Evolutionary conservation across 2,329 filamentous ascomycete genomes (phyloP).

Genomic region (Colletotrichum neosansevieriae): DNA sequence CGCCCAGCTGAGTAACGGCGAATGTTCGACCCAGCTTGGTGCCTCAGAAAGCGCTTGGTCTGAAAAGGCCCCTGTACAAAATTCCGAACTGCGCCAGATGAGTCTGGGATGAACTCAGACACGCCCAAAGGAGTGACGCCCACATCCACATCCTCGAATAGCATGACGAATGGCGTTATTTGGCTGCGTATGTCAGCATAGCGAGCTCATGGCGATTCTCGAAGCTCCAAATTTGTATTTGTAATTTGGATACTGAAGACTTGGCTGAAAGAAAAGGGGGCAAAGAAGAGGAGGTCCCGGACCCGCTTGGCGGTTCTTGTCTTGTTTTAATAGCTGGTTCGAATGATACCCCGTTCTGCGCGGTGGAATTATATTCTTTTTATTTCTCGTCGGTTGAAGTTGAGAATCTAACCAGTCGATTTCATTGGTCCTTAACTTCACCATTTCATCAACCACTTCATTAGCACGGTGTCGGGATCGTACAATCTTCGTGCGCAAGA

Average conservation of each 20-base stretch:
- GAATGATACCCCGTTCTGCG: constrained; percentile 35
- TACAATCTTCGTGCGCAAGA: background rate
- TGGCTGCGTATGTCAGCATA: constrained; percentile 1
- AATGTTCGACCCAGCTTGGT: no score
- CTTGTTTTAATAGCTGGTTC: constrained; percentile 26
- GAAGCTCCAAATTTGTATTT: constrained; percentile 21
- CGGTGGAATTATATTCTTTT: constrained; percentile 22
- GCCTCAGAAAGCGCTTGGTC: background rate
- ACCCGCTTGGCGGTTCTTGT: background rate
- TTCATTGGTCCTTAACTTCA: no score
- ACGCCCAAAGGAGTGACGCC: background rate
- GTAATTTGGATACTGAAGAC: constrained; percentile 28
- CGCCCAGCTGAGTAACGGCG: no score
- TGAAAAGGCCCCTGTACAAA: background rate
- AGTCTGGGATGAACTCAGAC: background rate
- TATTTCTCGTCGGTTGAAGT: background rate
- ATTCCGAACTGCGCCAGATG: no score
- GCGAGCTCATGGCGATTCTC: background rate
- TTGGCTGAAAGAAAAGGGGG: background rate
- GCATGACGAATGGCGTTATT: background rate
- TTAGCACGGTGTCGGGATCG: no score
- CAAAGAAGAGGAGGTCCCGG: background rate
- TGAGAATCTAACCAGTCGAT: background rate
- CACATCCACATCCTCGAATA: background rate
- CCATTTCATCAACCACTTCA: no score